Percentiles rank a stretch among this genome's conserved stretches.
phyloP scores from a whole-genome alignment of 2,329 filamentous ascomycete species.

The Ceratocystis cacaofunesta region DNA sequence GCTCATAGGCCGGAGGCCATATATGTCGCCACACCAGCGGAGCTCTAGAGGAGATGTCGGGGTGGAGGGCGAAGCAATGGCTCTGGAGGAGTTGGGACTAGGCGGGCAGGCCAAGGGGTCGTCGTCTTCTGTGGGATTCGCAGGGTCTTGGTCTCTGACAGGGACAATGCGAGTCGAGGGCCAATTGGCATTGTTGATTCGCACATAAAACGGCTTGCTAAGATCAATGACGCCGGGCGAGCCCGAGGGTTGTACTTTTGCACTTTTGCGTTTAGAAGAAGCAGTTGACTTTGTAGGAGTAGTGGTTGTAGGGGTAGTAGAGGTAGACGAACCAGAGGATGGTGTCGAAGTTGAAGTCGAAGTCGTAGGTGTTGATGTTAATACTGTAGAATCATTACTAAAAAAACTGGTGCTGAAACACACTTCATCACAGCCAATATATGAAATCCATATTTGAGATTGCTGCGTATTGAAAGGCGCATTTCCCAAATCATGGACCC shows the following conservation, averaged over 20 bases:
- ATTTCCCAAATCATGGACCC: constrained; percentile 63
- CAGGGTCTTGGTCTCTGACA: constrained; percentile 23
- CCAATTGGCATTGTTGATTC: constrained; percentile 67
- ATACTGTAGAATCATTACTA: constrained; percentile 28
- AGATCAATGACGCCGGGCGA: constrained; percentile 41
- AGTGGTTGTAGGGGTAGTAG: constrained; percentile 22
- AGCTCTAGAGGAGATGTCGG: constrained; percentile 26
- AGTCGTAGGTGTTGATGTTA: not conserved
- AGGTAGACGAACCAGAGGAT: constrained; percentile 14
- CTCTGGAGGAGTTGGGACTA: not conserved
- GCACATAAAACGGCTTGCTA: constrained; percentile 63
- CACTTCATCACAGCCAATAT: constrained; percentile 63
- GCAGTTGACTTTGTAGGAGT: constrained; percentile 14
- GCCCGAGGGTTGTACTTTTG: not conserved
- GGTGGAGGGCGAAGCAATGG: constrained; percentile 12
- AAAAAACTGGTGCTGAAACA: constrained; percentile 61
- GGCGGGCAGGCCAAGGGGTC: constrained; percentile 18
- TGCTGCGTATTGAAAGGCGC: constrained; percentile 56
- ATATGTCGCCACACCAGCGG: constrained; percentile 58
- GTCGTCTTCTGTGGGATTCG: constrained; percentile 16
- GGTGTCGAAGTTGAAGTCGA: not conserved
- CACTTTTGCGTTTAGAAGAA: not conserved
- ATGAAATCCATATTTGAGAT: constrained; percentile 66
- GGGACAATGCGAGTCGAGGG: constrained; percentile 58
- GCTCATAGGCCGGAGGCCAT: constrained; percentile 52